Conservation (phyloP, 768 basidiomycete genomes). For the Tephrocybe sp. region DNA sequence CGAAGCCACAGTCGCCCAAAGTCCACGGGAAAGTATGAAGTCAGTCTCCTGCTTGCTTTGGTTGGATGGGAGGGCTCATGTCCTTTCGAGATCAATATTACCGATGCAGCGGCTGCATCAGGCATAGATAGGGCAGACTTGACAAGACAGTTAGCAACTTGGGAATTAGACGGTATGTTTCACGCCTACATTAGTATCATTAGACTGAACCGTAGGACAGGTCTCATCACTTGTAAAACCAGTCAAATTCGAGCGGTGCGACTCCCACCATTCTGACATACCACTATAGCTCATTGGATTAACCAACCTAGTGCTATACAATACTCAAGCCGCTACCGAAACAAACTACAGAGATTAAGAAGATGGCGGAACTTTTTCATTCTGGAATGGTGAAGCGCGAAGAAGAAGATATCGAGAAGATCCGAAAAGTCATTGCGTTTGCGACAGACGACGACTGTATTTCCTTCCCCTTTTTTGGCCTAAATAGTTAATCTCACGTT, state of each 20-base stretch:
- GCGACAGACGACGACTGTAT: slow-evolving; percentile 16
- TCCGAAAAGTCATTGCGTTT: slow-evolving; percentile 13
- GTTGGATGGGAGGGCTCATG: background rate
- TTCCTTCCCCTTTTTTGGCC: background rate
- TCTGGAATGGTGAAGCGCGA: slow-evolving; percentile 14
- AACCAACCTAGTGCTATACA: slow-evolving; percentile 8
- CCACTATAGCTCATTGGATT: background rate
- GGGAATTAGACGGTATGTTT: slow-evolving; percentile 13
- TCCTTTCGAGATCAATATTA: slow-evolving; percentile 10
- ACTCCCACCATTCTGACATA: background rate
- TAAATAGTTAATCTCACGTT: background rate
- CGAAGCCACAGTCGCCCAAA: slow-evolving; percentile 9
- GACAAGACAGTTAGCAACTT: slow-evolving; percentile 12
- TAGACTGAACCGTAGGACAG: background rate
- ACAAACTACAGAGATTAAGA: slow-evolving; percentile 7
- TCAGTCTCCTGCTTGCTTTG: background rate
- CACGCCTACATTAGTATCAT: background rate
- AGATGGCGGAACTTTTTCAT: slow-evolving; percentile 8
- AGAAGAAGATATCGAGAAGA: slow-evolving; percentile 11
- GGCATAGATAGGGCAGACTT: slow-evolving; percentile 10
- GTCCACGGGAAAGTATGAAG: slow-evolving; percentile 13
- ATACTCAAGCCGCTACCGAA: slow-evolving; percentile 11
- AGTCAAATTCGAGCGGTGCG: slow-evolving; percentile 15
- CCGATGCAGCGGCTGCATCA: slow-evolving; percentile 1
- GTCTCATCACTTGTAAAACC: slow-evolving; percentile 12